Evolutionary conservation across 225 moss, liverwort and hornwort species (phyloP), one percentile per base, ranked within the genome.

Genomic region (Climacium dendroides): DNA sequence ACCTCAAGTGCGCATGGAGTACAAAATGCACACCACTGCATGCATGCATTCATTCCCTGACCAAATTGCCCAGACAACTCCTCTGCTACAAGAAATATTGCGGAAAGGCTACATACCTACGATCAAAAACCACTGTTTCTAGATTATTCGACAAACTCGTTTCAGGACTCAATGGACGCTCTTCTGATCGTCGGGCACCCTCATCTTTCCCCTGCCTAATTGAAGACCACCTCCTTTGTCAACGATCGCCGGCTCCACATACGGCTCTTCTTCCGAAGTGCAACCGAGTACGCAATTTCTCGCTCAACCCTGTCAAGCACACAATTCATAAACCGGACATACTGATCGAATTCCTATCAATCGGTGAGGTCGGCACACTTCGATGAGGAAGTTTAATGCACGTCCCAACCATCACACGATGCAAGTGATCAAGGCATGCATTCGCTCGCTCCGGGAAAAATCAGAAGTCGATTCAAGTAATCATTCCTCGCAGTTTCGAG

Each of bases 141-240:
- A 50, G 59, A 79, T 58, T 81, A 50, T 50, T 77, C 37, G 15
- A 54, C 43, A 72, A 39, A 41, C 35, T 81, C 63, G 28, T 48
- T 60, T 34, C 62, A 62, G 62, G 43, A 35, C 54, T 83, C 65
- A 87, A 35, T 62, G 72, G 81, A 81, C 59, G 87, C 37, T 80
- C 87, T 65, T 73, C 80, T 53, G 74, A 83, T 88, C 66, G 78
- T 78, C 65, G 13, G 54, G 87, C 85, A 74, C 45, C 90, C 64
- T 81, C 92, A 90, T 92, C 87, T 89, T 89, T 64, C 64, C 89
- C 65, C 64, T 70, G 57, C 43, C 61, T 47, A 79, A 83, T 83
- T 82, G 62, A 82, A 71, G 50, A 87, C 81, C 57, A 75, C 60
- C 85, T 91, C 87, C 29, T 71, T 64, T 26, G 59, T 80, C 62